A percentile compares a stretch with the other conserved stretches of the same genome.
Conservation (phyloP, 495 filamentous ascomycete species). For the Xanthoparmelia taractica region DNA sequence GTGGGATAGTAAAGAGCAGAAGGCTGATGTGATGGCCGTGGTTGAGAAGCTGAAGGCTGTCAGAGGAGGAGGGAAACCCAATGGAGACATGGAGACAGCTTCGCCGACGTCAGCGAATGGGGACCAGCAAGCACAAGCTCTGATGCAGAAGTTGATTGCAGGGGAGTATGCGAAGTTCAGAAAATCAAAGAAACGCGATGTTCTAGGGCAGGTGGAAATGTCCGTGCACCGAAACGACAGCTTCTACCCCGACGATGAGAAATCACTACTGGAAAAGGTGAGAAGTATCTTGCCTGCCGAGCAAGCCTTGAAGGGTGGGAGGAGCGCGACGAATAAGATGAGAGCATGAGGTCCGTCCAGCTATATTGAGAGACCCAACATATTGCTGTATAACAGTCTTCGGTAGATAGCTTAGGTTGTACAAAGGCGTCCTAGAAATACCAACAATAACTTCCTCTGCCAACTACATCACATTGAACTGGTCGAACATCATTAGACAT, state of each 20-base stretch:
- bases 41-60: slow-evolving; percentile 35
- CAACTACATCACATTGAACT: background rate
- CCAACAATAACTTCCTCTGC: background rate
- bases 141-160: slow-evolving; percentile 68
- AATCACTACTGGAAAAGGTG: slow-evolving; percentile 38
- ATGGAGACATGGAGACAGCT: slow-evolving; percentile 34
- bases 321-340: background rate
- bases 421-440: background rate
- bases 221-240: slow-evolving; percentile 42
- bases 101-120: slow-evolving; percentile 46
- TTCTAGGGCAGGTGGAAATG: slow-evolving; percentile 34
- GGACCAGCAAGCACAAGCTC: slow-evolving; percentile 40
- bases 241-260: slow-evolving; percentile 38
- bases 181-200: slow-evolving; percentile 17
- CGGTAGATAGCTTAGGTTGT: background rate
- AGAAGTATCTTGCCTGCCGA: slow-evolving; percentile 26
- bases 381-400: background rate
- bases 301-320: background rate
- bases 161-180: slow-evolving; percentile 32
- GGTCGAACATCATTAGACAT: background rate
- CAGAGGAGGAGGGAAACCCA: slow-evolving; percentile 29
- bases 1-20: slow-evolving; percentile 38
- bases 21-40: slow-evolving; percentile 32
- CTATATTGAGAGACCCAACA: background rate
- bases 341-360: background rate